Evolutionary conservation across 768 basidiomycete genomes (phyloP), one percentile per base, ranked within the genome.

Genomic region (Mycena rebaudengoi): DNA sequence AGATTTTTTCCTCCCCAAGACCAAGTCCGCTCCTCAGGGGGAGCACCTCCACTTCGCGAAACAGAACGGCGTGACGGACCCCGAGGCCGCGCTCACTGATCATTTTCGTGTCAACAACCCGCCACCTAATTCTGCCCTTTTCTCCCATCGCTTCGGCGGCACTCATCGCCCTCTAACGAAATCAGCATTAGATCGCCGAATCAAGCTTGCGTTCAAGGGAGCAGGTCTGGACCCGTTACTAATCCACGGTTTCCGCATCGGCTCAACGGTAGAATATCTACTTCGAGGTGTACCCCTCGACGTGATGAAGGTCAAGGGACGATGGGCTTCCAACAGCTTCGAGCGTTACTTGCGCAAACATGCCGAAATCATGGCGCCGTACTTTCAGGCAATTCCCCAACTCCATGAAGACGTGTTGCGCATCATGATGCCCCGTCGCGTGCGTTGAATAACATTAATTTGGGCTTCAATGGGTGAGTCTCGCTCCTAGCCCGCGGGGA

Each of bases 51-150:
- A 41, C 23, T 73, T 66, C 70, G 35, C 58, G 10, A 4, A 18
- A 1, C 70, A 71, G 35, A 13, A 35, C 11, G 68, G 62, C 7
- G 29, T 43, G 0, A 41, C 66, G 0, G 69, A 72, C 43, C 71
- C 71, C 5, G 26, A 51, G 10, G 3, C 18, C 5, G 56, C 58
- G 1, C 33, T 70, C 3, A 14, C 44, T 1, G 33, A 49, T 12
- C 70, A 72, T 46, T 18, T 69, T 0, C 0, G n/a, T 3, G 20
- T 71, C 26, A 73, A 69, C 41, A 6, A 44, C 2, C 70, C 66
- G 7, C 51, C 54, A 1, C 16, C 40, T 13, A 37, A 58, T 16
- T n/a, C 3, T 2, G 64, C 60, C 28, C 44, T 68, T 0, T 71
- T 69, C 23, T 52, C 64, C 1, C 64, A 69, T 45, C 23, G 43